Evolutionary conservation across 2,329 filamentous ascomycete genomes (phyloP), one percentile per base, ranked within the genome.

Genomic region (Aureobasidium lini): DNA sequence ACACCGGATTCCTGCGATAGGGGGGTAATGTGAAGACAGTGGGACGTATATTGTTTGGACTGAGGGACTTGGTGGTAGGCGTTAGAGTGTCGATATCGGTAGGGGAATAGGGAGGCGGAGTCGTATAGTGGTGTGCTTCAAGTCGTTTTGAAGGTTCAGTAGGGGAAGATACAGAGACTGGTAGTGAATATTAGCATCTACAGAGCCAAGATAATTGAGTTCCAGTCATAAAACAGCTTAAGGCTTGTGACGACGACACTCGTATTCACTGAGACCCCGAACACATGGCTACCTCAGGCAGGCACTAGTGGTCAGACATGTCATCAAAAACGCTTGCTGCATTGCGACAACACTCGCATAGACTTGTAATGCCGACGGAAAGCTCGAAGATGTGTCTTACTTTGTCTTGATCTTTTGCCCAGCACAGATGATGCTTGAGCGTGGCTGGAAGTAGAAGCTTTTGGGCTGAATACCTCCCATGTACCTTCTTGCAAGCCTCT

Each of bases 401-500:
- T 23, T 53, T 16, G 28, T 53, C 50, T 42, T 42, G 18, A 10
- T 43, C 50, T 53, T 15, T 53, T 53, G 39, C 50, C 50, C 13
- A 43, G 28, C 13, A 23, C n/a, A 15, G 37, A 37, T 6, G 50
- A 23, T 43, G 34, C 13, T 18, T 16, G 18, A 13, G 3, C 8
- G 34, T 52, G 48, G 52, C 39, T 44, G 31, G 39, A 43, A 28
- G 8, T 36, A 36, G 52, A 15, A 23, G 28, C 37, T 44, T 44
- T 34, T 32, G 29, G 52, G 37, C 39, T 36, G 11, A 57, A 57
- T n/a, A 57, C 53, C 32, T 42, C 31, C 53, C 43, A 57, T 57
- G 53, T 47, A 16, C 50, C 50, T 53, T 53, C 50, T 23, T 53
- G 50, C 29, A 52, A 40, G 48, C 48, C 48, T 29, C 48, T 52